Conservation (phyloP, 1,284 basidiomycete species). For the Austroboletus niveus region DNA sequence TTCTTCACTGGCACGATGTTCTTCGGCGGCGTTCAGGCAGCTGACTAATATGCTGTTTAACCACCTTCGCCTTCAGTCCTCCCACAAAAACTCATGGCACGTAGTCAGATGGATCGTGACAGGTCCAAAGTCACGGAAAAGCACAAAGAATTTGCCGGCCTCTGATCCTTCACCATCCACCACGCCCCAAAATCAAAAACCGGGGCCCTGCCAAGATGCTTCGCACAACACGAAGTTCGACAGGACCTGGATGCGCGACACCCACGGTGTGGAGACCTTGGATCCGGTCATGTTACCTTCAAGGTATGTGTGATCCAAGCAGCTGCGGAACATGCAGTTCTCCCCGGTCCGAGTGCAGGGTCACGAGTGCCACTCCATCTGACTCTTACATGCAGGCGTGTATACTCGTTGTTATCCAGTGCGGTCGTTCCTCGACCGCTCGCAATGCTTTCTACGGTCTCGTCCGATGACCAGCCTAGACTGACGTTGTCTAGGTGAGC, state of each 20-base stretch:
- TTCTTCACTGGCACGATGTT: background rate
- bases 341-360: background rate
- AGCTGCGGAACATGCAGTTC: conserved; percentile 1
- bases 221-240: conserved; percentile 30
- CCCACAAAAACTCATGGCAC: conserved; percentile 7
- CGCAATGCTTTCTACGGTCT: conserved; percentile 69
- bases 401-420: conserved; percentile 62
- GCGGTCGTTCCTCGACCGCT: conserved; percentile 72
- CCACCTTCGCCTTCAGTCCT: background rate
- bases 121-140: background rate
- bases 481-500: conserved; percentile 63
- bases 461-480: conserved; percentile 55
- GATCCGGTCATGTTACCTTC: conserved; percentile 36
- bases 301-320: conserved; percentile 26
- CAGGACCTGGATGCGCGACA: conserved; percentile 34
- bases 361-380: conserved; percentile 6
- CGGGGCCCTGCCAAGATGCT: conserved; percentile 53
- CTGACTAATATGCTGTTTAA: background rate
- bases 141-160: conserved; percentile 6
- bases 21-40: too few species aligned
- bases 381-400: conserved; percentile 37
- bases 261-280: conserved; percentile 45
- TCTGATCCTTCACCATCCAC: conserved; percentile 43
- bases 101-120: background rate
- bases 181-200: conserved; percentile 48